Evolutionary conservation across 1,284 basidiomycete species (phyloP).

Genomic region (Pseudozyma pruni): DNA sequence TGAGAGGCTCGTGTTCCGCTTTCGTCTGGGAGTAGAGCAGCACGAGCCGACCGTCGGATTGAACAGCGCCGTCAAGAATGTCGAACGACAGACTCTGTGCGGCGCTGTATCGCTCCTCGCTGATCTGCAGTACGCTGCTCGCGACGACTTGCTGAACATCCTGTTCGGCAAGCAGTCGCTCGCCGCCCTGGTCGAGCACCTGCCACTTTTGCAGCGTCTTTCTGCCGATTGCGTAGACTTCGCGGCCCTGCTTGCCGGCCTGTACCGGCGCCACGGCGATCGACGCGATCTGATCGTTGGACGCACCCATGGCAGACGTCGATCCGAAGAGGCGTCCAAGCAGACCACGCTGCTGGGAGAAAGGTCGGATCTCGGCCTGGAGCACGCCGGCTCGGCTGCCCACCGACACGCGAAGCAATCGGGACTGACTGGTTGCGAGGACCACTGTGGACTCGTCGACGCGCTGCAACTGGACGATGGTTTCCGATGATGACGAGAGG

Average conservation of each 20-base stretch:
- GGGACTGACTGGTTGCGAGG: conserved; percentile 52
- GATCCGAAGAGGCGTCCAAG: conserved; percentile 60
- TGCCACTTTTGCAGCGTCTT: conserved; percentile 63
- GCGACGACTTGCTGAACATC: conserved; percentile 60
- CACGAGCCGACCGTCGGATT: conserved; percentile 35
- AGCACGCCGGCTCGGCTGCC: conserved; percentile 47
- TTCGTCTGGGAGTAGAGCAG: conserved; percentile 50
- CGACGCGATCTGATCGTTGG: conserved; percentile 40
- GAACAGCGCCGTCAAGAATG: conserved; percentile 39
- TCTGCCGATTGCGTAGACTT: conserved; percentile 56
- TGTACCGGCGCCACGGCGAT: conserved; percentile 49
- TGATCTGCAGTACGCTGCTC: conserved; percentile 42
- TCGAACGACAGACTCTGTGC: conserved; percentile 41
- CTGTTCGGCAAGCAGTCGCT: conserved; percentile 60
- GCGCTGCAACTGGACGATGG: conserved; percentile 40
- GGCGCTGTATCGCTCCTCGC: conserved; percentile 50
- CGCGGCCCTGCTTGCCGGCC: conserved; percentile 30
- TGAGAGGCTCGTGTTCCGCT: conserved; percentile 27
- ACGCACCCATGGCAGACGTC: conserved; percentile 31
- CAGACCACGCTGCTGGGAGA: conserved; percentile 57
- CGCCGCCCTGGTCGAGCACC: conserved; percentile 53
- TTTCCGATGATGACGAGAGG: conserved; percentile 35
- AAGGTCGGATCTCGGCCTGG: conserved; percentile 45
- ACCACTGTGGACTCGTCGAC: conserved; percentile 41
- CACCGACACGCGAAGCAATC: conserved; percentile 48